Conservation (phyloP, 768 basidiomycete genomes). For the Symmetrospora coprosmae region DNA sequence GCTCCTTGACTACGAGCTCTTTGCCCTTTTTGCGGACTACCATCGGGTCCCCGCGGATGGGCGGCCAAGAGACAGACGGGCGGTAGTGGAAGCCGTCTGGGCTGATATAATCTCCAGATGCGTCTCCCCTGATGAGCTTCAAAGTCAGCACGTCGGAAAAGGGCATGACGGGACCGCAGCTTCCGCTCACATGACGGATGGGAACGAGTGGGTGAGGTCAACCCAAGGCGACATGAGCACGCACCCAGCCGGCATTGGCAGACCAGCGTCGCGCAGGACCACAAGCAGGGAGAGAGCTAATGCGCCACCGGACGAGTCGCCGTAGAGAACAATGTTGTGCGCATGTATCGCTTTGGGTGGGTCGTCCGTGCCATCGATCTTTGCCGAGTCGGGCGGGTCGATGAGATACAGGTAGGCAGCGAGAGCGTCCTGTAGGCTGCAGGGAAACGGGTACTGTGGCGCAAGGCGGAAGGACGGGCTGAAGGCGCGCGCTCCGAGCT, state of each 20-base stretch:
- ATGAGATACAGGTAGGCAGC: constrained; percentile 86
- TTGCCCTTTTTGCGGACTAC: constrained; percentile 37
- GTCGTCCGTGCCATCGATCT: too few species aligned
- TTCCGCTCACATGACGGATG: constrained; percentile 69
- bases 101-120: constrained; percentile 48
- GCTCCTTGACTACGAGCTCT: constrained; percentile 35
- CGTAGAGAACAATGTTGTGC: constrained; percentile 64
- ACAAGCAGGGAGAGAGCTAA: constrained; percentile 69
- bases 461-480: constrained; percentile 51
- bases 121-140: too few species aligned
- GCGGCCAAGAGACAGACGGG: constrained; percentile 36
- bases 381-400: too few species aligned
- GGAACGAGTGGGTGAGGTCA: constrained; percentile 88
- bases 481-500: constrained; percentile 61
- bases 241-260: constrained; percentile 74
- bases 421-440: constrained; percentile 60
- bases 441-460: constrained; percentile 90
- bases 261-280: constrained; percentile 60
- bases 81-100: background rate
- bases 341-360: constrained; percentile 68
- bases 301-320: constrained; percentile 88
- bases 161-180: too few species aligned
- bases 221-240: constrained; percentile 80
- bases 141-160: too few species aligned
- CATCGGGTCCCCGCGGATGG: constrained; percentile 22